phyloP scores from a whole-genome alignment of 225 moss, liverwort and hornwort species.

The Sphagnum contortum region DNA sequence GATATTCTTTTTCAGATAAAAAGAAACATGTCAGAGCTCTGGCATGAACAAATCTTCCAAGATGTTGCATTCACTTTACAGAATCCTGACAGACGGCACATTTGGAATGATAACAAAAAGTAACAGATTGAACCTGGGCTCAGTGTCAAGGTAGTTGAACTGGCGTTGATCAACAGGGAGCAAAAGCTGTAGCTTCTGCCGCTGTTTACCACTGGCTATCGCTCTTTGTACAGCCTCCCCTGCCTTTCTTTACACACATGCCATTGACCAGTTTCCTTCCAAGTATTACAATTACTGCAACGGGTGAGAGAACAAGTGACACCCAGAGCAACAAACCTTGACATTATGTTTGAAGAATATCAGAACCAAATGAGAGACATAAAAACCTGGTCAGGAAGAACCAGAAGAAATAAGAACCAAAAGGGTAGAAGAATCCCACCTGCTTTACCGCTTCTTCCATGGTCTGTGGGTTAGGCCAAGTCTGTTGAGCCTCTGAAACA shows the following conservation, averaged over 20 bases:
- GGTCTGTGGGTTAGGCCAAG: slow-evolving; percentile 38
- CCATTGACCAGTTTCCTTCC: too few species aligned
- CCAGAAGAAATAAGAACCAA: too few species aligned
- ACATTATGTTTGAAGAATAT: too few species aligned
- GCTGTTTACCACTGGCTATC: slow-evolving; percentile 57
- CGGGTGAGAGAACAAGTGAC: too few species aligned
- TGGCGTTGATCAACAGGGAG: slow-evolving; percentile 98
- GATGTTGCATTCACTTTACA: too few species aligned
- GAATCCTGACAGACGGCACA: too few species aligned
- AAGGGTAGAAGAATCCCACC: slow-evolving; percentile 8
- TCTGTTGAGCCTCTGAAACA: slow-evolving; percentile 14
- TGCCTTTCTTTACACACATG: slow-evolving; percentile 37
- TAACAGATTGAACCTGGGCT: slow-evolving; percentile 49
- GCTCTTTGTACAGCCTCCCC: slow-evolving; percentile 77
- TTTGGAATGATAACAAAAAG: too few species aligned
- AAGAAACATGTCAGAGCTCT: background rate
- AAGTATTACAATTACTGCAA: too few species aligned
- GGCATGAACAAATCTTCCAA: too few species aligned
- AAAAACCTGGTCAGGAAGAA: too few species aligned
- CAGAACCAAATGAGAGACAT: too few species aligned
- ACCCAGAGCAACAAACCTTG: too few species aligned
- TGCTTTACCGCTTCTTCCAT: slow-evolving; percentile 44
- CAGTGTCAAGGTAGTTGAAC: slow-evolving; percentile 96
- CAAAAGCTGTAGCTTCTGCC: slow-evolving; percentile 78
- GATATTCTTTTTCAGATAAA: background rate